A percentile compares a stretch with the other conserved stretches of the same genome.
These are phyloP conservation scores for Neohortaea acidophila DNA, from an alignment of 495 filamentous ascomycete species.

Conservation along the genomic window DNA sequence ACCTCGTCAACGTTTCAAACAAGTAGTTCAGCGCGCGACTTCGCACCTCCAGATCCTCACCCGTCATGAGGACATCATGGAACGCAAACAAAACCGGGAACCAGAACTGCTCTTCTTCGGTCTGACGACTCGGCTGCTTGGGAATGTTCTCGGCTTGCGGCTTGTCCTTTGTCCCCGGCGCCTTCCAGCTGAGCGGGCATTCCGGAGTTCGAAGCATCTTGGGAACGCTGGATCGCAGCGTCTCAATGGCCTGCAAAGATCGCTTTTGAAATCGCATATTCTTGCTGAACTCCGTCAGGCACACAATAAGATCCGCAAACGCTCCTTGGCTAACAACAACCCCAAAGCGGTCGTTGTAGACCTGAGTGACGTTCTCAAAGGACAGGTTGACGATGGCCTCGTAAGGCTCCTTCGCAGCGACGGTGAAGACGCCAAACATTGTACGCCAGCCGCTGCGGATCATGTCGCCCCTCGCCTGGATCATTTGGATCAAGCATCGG, in stretches of 20 bases:
- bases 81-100: constrained; percentile 96
- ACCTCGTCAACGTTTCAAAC: constrained; percentile 78
- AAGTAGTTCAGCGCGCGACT: constrained; percentile 86
- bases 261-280: constrained; percentile 97
- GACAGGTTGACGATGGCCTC: constrained; percentile 93
- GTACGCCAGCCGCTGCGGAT: constrained; percentile 97
- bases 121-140: constrained; percentile 44
- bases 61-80: constrained; percentile 98
- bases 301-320: constrained; percentile 91
- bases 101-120: constrained; percentile 94
- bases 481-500: constrained; percentile 96
- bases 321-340: constrained; percentile 92
- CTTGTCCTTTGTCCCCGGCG: constrained; percentile 21
- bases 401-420: constrained; percentile 82
- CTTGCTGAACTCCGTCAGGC: constrained; percentile 94
- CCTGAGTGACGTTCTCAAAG: constrained; percentile 88
- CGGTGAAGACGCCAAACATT: constrained; percentile 98
- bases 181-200: constrained; percentile 64
- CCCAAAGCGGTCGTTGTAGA: constrained; percentile 95
- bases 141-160: constrained; percentile 32
- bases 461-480: constrained; percentile 87
- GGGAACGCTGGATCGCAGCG: constrained; percentile 73
- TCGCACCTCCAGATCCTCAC: constrained; percentile 93
- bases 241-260: constrained; percentile 89
- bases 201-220: constrained; percentile 94